Base-by-base conservation (phyloP, 208 protist genomes). In the Trypanosoma avium region DNA sequence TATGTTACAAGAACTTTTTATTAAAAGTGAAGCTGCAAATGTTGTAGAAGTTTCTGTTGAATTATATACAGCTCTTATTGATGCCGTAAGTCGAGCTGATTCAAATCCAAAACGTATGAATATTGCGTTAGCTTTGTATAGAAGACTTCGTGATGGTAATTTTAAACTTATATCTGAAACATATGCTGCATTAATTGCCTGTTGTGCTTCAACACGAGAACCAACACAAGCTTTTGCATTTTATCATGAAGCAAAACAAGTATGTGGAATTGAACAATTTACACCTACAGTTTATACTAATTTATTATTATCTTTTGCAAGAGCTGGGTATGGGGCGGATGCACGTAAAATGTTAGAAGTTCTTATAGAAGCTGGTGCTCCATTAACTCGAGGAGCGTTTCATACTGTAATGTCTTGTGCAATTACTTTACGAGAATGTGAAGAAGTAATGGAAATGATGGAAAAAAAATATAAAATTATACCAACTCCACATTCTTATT, bases 161-260 rank as follows among this genome's bases (percentile, higher is more conserved):
- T 59, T 92, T 47, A 55, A 61, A 2, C 84, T 76, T 30, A 82
- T 52, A 6, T 45, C 70, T 9, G 75, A 88, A 26, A 92, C 85
- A 36, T 94, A 94, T 67, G 79, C 82, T 4, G 88, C 85, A 10
- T 75, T 94, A 30, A 90, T 94, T 27, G 80, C 81, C 8, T 90
- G 83, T 61, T 87, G 79, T 57, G 85, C 86, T 49, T 74, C 77
- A 15, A 73, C 58, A 15, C 61, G 68, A 15, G 88, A 92, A 65
- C 85, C 90, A 47, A 90, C 78, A 36, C 84, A 85, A 13, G 82
- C 84, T 54, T 93, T 95, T 65, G 86, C 84, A 7, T 69, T 49
- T 62, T 93, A 90, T 53, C 89, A 93, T 48, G 89, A 94, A 56
- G 86, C 89, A 0, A 80, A 71, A 12, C 61, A 73, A 19, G 58